A percentile compares a stretch with the other conserved stretches of the same genome.
phyloP scores from a whole-genome alignment of 768 basidiomycete genomes.

The Hypholoma fasciculare region DNA sequence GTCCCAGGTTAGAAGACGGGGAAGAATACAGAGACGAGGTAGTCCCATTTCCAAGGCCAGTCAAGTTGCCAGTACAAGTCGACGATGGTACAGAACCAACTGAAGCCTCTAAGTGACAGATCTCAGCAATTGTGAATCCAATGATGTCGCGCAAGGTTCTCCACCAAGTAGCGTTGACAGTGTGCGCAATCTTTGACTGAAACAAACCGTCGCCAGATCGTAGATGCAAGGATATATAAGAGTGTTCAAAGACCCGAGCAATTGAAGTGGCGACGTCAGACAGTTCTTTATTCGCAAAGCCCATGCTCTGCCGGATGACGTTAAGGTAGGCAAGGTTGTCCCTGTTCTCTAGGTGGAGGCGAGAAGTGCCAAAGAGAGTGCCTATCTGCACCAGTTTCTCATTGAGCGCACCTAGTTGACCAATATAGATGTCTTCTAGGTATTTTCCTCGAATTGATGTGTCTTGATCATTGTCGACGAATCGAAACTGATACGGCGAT shows the following conservation, averaged over 20 bases:
- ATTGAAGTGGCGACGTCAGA: constrained; percentile 44
- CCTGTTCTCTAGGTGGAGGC: constrained; percentile 50
- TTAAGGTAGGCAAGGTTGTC: constrained; percentile 43
- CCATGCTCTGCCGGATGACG: constrained; percentile 56
- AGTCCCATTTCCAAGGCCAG: not conserved
- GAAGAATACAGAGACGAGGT: constrained; percentile 23
- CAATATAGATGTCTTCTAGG: constrained; percentile 40
- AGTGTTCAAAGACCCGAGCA: constrained; percentile 36
- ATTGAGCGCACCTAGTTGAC: constrained; percentile 34
- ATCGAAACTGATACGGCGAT: constrained; percentile 62
- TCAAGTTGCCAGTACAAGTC: constrained; percentile 1
- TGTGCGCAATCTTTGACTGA: constrained; percentile 36
- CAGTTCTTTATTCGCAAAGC: constrained; percentile 51
- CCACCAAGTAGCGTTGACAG: constrained; percentile 54
- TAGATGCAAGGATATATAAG: constrained; percentile 65
- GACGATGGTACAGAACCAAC: constrained; percentile 6
- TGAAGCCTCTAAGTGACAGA: constrained; percentile 18
- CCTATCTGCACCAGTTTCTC: constrained; percentile 69
- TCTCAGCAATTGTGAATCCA: constrained; percentile 36
- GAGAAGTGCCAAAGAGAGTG: constrained; percentile 74
- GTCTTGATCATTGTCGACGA: constrained; percentile 44
- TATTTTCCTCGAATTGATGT: constrained; percentile 35
- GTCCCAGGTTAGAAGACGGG: constrained; percentile 10
- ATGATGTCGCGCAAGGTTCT: constrained; percentile 52
- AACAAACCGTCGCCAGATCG: constrained; percentile 73